Evolutionary conservation across 1,284 basidiomycete genomes (phyloP).

Genomic region (Cutaneotrichosporon spelunceum): DNA sequence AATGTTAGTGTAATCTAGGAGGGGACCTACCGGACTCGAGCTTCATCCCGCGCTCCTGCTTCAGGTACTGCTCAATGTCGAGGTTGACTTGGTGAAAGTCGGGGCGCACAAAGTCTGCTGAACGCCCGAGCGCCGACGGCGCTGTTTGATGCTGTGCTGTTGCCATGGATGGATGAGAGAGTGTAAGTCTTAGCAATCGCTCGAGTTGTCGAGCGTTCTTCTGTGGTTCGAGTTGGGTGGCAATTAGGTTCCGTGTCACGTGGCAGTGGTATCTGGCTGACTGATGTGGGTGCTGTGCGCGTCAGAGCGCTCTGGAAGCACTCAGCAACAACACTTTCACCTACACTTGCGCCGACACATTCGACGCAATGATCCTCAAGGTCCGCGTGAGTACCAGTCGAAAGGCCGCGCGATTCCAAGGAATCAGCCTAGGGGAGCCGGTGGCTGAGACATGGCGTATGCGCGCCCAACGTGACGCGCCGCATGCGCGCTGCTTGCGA

Average conservation of each 20-base stretch:
- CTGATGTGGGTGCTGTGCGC: background rate
- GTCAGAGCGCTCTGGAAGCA: background rate
- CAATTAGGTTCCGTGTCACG: conserved; percentile 4
- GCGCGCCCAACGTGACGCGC: conserved; percentile 26
- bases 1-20: conserved; percentile 17
- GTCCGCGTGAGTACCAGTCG: conserved; percentile 42
- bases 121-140: conserved; percentile 34
- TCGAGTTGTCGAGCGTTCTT: background rate
- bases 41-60: conserved; percentile 77
- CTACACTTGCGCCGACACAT: background rate
- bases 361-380: conserved; percentile 47
- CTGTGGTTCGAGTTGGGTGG: conserved; percentile 5
- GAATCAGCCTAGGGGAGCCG: background rate
- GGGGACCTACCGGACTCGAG: conserved; percentile 75
- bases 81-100: conserved; percentile 94
- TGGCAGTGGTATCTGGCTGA: background rate
- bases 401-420: background rate
- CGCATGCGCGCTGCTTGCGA: too few species aligned
- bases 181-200: background rate
- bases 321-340: background rate
- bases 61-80: conserved; percentile 75
- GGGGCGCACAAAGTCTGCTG: conserved; percentile 69
- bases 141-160: conserved; percentile 20
- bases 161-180: conserved; percentile 9
- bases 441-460: background rate